Evolutionary conservation across 139 green algal genomes (phyloP).

Genomic region (Penium margaritaceum): DNA sequence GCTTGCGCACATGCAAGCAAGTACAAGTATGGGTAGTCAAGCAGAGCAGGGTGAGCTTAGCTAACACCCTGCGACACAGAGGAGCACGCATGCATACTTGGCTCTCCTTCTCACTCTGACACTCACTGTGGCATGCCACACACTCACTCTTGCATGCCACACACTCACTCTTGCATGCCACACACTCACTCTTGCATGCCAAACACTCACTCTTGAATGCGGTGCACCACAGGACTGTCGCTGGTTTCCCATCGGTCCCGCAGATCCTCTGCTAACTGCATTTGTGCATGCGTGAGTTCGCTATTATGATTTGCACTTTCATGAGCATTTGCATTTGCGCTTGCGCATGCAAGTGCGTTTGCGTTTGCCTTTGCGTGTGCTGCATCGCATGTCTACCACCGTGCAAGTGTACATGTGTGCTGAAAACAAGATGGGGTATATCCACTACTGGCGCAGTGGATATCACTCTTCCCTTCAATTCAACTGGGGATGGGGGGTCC

Average conservation of each 20-base stretch:
- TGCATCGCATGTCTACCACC: neutral
- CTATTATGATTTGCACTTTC: too few species aligned
- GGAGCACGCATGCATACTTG: too few species aligned
- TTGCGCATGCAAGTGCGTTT: neutral
- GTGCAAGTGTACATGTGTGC: neutral
- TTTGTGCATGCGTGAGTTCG: neutral
- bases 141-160: too few species aligned
- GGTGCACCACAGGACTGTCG: conserved; percentile 82
- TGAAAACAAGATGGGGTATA: neutral
- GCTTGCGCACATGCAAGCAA: too few species aligned
- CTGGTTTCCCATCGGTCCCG: conserved; percentile 83
- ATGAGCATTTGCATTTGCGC: too few species aligned
- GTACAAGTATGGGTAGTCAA: too few species aligned
- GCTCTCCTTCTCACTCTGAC: too few species aligned
- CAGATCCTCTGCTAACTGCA: conserved; percentile 72
- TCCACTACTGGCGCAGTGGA: neutral
- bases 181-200: too few species aligned
- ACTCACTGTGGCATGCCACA: too few species aligned
- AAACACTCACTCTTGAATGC: conserved; percentile 74
- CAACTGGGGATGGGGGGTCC: neutral
- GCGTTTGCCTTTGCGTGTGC: neutral
- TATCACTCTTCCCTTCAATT: neutral
- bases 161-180: too few species aligned
- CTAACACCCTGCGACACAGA: too few species aligned
- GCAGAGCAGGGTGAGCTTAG: too few species aligned